Evolutionary conservation across 805 yeast species (phyloP), one percentile per base, ranked within the genome.

Genomic region (Hanseniaspora nectarophila): DNA sequence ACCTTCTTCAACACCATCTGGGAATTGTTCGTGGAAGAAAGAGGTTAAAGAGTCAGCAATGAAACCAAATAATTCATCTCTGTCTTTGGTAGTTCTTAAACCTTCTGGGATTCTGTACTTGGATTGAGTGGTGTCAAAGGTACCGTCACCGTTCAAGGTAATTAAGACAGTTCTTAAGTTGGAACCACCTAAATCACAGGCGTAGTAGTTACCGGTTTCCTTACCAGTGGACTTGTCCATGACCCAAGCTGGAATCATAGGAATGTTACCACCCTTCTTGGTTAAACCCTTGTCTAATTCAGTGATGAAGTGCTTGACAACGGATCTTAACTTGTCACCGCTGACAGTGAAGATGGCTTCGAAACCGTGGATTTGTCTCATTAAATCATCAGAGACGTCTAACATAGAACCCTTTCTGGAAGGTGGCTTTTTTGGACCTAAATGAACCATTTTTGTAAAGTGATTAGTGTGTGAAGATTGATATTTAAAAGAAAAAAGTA

Each of bases 201-300:
- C 97, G 65, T 90, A 71, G 69, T 76, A 90, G 59, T 86, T 81
- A 58, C 98, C 98, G 39, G 75, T 76, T 68, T 90, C 98, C 59
- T 79, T 71, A 58, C 98, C 98, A 47, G 90, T 82, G 58, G 97
- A 97, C 73, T 73, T 83, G 63, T 84, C 94, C 75, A 88, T 73
- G 53, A 90, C 97, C 97, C 97, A 90, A 56, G 94, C 85, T 45
- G 95, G 95, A 64, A 83, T 88, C 97, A 90, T 90, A 56, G 98
- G 97, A 63, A 87, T 86, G 67, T 82, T 82, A 54, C 92, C 94
- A 49, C 92, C 90, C 54, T 73, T 67, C 63, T 76, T 74, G 55
- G 81, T 73, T 59, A 84, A 74, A 55, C 97, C 97, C 67, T 84
- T 84, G 57, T 80, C 78, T 61, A 90, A 77, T 70, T 90, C 97